Evolutionary conservation across 108 stramenopile species (phyloP), one percentile per base, ranked within the genome.

Genomic region (Skeletonema costatum): DNA sequence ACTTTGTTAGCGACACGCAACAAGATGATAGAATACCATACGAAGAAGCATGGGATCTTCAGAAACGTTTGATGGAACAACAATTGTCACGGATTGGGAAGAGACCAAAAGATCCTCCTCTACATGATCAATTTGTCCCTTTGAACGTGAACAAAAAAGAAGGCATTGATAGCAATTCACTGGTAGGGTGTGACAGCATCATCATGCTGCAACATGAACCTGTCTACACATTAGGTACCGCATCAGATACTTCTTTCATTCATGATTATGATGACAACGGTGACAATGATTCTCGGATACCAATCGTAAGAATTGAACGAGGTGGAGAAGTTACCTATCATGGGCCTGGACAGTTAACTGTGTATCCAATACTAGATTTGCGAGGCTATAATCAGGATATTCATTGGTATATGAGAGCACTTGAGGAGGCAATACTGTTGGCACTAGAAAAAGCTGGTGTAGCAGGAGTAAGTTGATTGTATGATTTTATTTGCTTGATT

Each of bases 311-410:
- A 31, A 94, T 95, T 64, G 97, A 98, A 72, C 83, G 99, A 66
- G 99, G 99, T 11, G 99, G 99, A 6, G 97, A 98, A 68, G 97
- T 98, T 12, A 99, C 99, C 4, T 99, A 93, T 66, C 99, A 99
- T 82, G 98, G 99, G 10, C 99, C 99, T 11, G 99, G 98, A 13
- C 99, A 99, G 78, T 70, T 99, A 17, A 91, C 93, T 2, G 87
- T 92, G 16, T 99, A 99, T 87, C 99, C 97, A 12, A 87, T 99
- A 35, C 67, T 99, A 29, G 93, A 98, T 78, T 88, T 99, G 68
- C 73, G 92, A 53, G 70, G 85, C 5, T 96, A 97, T 81, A 90
- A 85, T 33, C 88, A 97, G 80, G 99, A 99, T 88, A 80, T 98
- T 51, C 99, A 98, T 76, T 98, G 99, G 98, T 99, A 98, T 70